These are phyloP conservation scores for Chondrostereum purpureum DNA, from an alignment of 1,284 basidiomycete species.

Conservation along the genomic window DNA sequence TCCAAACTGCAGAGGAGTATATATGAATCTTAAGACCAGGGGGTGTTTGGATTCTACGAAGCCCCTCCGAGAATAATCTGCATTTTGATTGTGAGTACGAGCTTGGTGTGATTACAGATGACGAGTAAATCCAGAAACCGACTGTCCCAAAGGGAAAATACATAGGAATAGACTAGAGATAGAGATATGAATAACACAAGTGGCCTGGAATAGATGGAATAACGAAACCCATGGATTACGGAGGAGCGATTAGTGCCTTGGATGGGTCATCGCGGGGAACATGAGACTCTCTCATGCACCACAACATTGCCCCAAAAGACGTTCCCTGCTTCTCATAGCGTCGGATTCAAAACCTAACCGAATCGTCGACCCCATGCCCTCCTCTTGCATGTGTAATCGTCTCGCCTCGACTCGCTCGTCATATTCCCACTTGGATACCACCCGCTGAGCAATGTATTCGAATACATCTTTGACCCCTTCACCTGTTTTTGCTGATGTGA, in stretches of 20 bases:
- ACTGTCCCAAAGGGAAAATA: neutral
- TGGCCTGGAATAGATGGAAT: no score
- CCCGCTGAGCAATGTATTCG: slow-evolving; percentile 57
- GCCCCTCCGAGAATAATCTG: no score
- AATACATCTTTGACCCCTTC: slow-evolving; percentile 63
- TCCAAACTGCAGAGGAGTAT: no score
- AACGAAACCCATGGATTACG: no score
- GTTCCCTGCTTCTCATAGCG: neutral
- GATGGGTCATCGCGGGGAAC: no score
- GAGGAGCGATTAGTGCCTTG: no score
- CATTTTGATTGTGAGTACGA: no score
- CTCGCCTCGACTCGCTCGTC: slow-evolving; percentile 39
- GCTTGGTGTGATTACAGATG: no score
- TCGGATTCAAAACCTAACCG: neutral
- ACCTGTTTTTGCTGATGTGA: slow-evolving; percentile 70
- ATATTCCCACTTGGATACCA: slow-evolving; percentile 54
- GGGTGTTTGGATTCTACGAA: no score
- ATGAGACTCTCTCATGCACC: no score
- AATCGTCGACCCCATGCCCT: neutral
- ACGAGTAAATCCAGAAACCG: neutral
- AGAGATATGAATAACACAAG: neutral
- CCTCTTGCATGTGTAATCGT: slow-evolving; percentile 13
- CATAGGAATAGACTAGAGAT: no score
- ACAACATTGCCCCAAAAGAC: neutral
- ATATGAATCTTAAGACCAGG: no score